Conservation (phyloP, 148 eudicot species). For the Cornus kousa region DNA sequence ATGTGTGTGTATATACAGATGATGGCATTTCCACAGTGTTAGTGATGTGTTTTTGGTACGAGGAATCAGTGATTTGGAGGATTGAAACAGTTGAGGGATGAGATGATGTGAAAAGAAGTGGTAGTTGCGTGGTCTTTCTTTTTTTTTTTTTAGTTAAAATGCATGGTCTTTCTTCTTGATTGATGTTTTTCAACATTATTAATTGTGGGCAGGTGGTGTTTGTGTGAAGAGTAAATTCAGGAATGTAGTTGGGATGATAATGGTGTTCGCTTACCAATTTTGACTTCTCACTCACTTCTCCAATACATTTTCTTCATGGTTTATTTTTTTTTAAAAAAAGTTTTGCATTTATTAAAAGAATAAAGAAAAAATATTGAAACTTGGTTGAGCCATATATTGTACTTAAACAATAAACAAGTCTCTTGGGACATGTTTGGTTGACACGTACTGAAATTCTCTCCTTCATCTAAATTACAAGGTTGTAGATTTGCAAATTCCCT, state of each 20-base stretch:
- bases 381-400: not conserved
- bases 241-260: not conserved
- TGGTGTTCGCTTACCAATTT: conserved; percentile 18
- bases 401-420: not conserved
- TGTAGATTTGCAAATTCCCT: no score
- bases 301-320: no score
- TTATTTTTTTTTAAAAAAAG: no score
- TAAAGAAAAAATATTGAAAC: no score
- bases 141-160: no score
- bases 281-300: conserved; percentile 1
- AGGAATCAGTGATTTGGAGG: not conserved
- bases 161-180: not conserved
- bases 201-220: not conserved
- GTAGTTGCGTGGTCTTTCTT: not conserved
- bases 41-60: no score
- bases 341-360: no score
- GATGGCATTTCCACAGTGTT: no score
- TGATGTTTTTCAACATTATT: no score
- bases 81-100: not conserved
- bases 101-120: not conserved
- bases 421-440: not conserved
- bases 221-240: not conserved
- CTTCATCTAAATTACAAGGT: no score
- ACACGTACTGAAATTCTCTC: no score
- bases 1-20: no score